phyloP scores from a whole-genome alignment of 2,329 filamentous ascomycete genomes.

The Xylaria sp. region DNA sequence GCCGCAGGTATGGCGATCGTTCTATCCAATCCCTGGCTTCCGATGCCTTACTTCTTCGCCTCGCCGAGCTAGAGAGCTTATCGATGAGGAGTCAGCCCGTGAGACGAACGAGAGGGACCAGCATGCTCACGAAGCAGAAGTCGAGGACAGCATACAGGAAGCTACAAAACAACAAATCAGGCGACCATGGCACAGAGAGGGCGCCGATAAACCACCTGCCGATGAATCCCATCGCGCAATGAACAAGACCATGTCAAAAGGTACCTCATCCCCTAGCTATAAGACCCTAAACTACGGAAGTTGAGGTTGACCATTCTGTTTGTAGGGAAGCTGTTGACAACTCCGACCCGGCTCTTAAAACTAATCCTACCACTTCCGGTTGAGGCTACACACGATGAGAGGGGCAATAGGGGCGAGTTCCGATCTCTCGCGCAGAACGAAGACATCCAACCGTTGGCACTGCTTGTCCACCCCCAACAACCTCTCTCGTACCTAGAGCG shows the following conservation, averaged over 20 bases:
- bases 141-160: slow-evolving; percentile 41
- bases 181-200: slow-evolving; percentile 68
- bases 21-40: not conserved
- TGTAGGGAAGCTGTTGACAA: slow-evolving; percentile 72
- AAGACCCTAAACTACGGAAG: not conserved
- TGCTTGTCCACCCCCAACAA: slow-evolving; percentile 88
- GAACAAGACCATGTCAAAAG: slow-evolving; percentile 65
- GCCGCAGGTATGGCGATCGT: not conserved
- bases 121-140: slow-evolving; percentile 40
- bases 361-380: slow-evolving; percentile 68
- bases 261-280: slow-evolving; percentile 44
- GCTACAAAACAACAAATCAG: slow-evolving; percentile 60
- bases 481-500: slow-evolving; percentile 89
- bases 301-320: not conserved
- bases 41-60: slow-evolving; percentile 29
- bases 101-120: slow-evolving; percentile 39
- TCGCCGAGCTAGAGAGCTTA: slow-evolving; percentile 18
- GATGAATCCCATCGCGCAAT: slow-evolving; percentile 50
- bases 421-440: slow-evolving; percentile 58
- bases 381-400: slow-evolving; percentile 61
- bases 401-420: slow-evolving; percentile 46
- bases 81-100: slow-evolving; percentile 32
- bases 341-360: slow-evolving; percentile 73
- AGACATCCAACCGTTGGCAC: slow-evolving; percentile 80
- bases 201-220: slow-evolving; percentile 63